Evolutionary conservation across 2,329 filamentous ascomycete genomes (phyloP), one percentile per base, ranked within the genome.

Genomic region (Colletotrichum musae): DNA sequence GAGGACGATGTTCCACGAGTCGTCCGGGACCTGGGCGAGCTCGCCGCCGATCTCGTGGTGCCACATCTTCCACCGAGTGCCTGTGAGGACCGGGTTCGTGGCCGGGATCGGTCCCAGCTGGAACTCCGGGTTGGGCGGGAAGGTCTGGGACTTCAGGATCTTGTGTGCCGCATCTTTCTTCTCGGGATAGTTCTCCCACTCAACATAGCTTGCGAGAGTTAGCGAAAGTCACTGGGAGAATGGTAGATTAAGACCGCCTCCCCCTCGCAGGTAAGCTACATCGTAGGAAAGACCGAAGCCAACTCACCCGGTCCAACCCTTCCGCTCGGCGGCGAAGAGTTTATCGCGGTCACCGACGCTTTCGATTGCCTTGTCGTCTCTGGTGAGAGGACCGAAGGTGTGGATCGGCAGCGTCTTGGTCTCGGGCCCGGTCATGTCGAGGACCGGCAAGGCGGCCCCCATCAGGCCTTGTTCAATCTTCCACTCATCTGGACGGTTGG

Each of bases 161-260:
- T 88, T 83, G 54, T 86, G 84, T 0, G 88, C 91, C 53, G 85
- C 80, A 28, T 82, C 84, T 74, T 91, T 91, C 78, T 92, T 93
- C 56, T 92, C 89, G 0, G 91, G 91, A 62, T 92, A 91, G 13
- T 88, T 84, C 75, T 92, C 91, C 91, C 90, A 92, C 74, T 92
- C 91, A 6, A 93, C 83, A 70, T 92, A 93, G 7, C 88, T 78
- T 78, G 1, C 6, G 16, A 24, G 2, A 13, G 6, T 16, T 6
- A 48, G 45, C 9, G 9, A 5, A 4, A 16, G 10, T 36, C 32
- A 36, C 2, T 32, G 6, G 28, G 2, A 32, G 28, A 32, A 32
- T 9, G 7, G 10, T 6, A 32, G 7, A 7, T 32, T 9, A 32
- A 32, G 28, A 9, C 6, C 7, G 6, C 7, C 6, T 50, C 24